These are phyloP conservation scores for Lachancea dasiensis DNA, from an alignment of 805 yeast genomes.

Conservation along the genomic window DNA sequence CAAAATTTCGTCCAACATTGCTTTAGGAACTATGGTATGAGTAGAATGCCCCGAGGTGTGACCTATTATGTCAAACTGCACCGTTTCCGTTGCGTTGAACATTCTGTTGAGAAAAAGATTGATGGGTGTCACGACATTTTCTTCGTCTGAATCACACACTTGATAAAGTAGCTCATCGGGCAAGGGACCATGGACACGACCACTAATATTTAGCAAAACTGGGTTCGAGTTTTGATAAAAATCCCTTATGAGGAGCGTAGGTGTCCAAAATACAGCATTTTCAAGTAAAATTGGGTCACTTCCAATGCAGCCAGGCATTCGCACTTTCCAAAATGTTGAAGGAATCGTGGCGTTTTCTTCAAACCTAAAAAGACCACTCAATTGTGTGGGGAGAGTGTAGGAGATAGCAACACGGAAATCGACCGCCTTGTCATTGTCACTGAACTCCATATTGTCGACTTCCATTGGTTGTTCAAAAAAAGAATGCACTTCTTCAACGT, in stretches of 20 bases:
- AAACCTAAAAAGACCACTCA: constrained; percentile 15
- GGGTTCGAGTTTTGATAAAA: neutral
- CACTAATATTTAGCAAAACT: constrained; percentile 5
- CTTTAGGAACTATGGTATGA: constrained; percentile 15
- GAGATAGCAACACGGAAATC: constrained; percentile 18
- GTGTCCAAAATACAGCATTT: constrained; percentile 14
- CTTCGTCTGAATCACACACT: constrained; percentile 30
- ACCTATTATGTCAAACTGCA: constrained; percentile 20
- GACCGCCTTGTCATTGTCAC: constrained; percentile 22
- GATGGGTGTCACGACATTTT: constrained; percentile 30
- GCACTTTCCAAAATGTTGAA: constrained; percentile 33
- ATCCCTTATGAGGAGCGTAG: constrained; percentile 9
- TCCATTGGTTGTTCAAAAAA: constrained; percentile 13
- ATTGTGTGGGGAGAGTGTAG: constrained; percentile 17
- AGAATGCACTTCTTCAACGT: constrained; percentile 13
- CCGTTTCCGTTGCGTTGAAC: constrained; percentile 17
- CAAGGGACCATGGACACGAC: constrained; percentile 21
- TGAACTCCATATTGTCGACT: constrained; percentile 22
- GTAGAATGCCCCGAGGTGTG: constrained; percentile 3
- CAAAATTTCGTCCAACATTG: constrained; percentile 13
- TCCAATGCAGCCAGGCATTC: constrained; percentile 34
- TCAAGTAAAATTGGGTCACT: constrained; percentile 29
- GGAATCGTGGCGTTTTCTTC: constrained; percentile 28
- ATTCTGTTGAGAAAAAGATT: constrained; percentile 23
- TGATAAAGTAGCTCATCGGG: constrained; percentile 23